Base-by-base conservation (phyloP, 306 rosid genomes). In the Sicyos edulis region DNA sequence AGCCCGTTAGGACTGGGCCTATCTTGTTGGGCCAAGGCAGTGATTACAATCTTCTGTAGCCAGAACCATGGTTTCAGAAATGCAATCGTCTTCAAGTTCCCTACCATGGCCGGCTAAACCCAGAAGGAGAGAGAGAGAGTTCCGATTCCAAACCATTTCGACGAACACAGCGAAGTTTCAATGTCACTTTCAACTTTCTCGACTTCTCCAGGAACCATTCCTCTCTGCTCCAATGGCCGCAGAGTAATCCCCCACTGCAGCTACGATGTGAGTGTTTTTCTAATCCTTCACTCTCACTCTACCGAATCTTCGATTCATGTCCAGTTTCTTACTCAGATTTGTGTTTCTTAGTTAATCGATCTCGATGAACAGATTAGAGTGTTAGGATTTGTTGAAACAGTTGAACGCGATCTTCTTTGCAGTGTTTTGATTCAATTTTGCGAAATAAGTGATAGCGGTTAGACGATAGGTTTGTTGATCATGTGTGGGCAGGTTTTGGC, bases 221-320 rank as follows among this genome's bases (percentile, higher is more conserved):
- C 70, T 17, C 29, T 63, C 12, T 63, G 51, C 70, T 63, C 51
- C 15, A 10, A 40, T 40, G 70, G 24, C 52, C 70, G 52, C 9
- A 63, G 70, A 63, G 10, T 63, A 63, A 17, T 63, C 70, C 70
- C 70, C 70, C 8, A 63, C 70, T 15, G 52, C n/a, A 40, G 70
- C 16, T 40, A 1, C 52, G 52, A 63, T 63, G 70, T 63, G 52
- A 63, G 70, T 63, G 50, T 63, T 40, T 4, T 17, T 3, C 17
- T 61, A 16, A 61, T 63, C 70, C 29, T n/a, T 63, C 4, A n/a
- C 52, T 62, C 15, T 16, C 69, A 16, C 69, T 2, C 37, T 16
- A 16, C 10, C 14, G 16, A 13, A 8, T 34, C 69, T 62, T 37
- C 69, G 4, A 62, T n/a, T 62, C 50, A 61, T 61, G 6, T 4